Percentiles rank a stretch among this genome's conserved stretches.
phyloP scores from a whole-genome alignment of 2,329 filamentous ascomycete genomes.

The Cordyceps fumosorosea region DNA sequence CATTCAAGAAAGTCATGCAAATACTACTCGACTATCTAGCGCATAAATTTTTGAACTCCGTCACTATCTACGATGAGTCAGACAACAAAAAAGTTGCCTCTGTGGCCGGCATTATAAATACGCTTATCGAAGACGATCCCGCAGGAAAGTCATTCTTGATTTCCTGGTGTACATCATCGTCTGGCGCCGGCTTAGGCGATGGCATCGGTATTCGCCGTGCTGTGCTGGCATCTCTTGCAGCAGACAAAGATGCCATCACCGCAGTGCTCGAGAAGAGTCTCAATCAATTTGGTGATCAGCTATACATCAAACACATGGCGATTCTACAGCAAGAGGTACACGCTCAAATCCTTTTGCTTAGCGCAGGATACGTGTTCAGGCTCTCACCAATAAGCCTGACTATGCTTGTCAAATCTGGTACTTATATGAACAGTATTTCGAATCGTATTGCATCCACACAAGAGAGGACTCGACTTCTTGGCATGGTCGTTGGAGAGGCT shows the following conservation, averaged over 20 bases:
- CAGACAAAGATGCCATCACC: slow-evolving; percentile 44
- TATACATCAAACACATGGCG: slow-evolving; percentile 81
- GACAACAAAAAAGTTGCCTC: slow-evolving; percentile 43
- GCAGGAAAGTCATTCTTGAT: slow-evolving; percentile 48
- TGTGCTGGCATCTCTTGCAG: slow-evolving; percentile 50
- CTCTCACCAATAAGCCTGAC: slow-evolving; percentile 58
- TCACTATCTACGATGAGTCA: slow-evolving; percentile 26
- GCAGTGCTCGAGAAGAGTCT: slow-evolving; percentile 62
- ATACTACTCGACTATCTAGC: slow-evolving; percentile 36
- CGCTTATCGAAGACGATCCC: slow-evolving; percentile 41
- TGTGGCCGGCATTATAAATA: slow-evolving; percentile 49
- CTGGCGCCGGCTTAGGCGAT: slow-evolving; percentile 59
- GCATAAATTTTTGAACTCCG: slow-evolving; percentile 33
- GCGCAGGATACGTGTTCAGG: slow-evolving; percentile 68
- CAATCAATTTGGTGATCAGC: slow-evolving; percentile 70
- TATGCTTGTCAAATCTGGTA: slow-evolving; percentile 62
- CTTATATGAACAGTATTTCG: slow-evolving; percentile 73
- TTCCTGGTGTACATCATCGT: slow-evolving; percentile 58
- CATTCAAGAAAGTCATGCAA: slow-evolving; percentile 22
- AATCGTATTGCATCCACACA: slow-evolving; percentile 78
- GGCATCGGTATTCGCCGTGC: slow-evolving; percentile 61
- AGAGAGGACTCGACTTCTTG: slow-evolving; percentile 68
- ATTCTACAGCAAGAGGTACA: slow-evolving; percentile 86
- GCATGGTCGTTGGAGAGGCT: slow-evolving; percentile 79
- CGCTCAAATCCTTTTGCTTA: slow-evolving; percentile 70